Percentiles rank a stretch among this genome's conserved stretches.
These are phyloP conservation scores for Chalciporus pseudorubinellus DNA, from an alignment of 768 basidiomycete species.

Conservation along the genomic window DNA sequence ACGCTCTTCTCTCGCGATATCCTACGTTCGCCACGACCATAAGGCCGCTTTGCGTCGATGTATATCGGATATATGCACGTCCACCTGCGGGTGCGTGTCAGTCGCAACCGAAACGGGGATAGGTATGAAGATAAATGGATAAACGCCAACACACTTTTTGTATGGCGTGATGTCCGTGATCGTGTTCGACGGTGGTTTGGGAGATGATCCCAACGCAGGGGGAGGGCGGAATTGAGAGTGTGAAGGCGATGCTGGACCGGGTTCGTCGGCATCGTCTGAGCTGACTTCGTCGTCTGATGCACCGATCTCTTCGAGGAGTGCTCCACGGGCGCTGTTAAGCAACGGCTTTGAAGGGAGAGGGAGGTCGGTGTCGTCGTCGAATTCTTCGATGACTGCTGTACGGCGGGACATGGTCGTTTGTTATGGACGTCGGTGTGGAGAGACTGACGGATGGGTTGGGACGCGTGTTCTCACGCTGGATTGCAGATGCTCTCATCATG, in stretches of 20 bases:
- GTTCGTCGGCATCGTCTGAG: constrained; percentile 29
- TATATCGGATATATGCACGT: constrained; percentile 96
- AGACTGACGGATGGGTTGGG: background rate
- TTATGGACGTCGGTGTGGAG: constrained; percentile 5
- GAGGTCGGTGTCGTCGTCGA: constrained; percentile 93
- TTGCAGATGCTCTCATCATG: constrained; percentile 12
- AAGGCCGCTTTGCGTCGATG: constrained; percentile 91
- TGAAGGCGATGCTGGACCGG: constrained; percentile 56
- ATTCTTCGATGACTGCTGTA: constrained; percentile 69
- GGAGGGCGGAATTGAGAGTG: constrained; percentile 24
- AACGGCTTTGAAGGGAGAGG: constrained; percentile 70
- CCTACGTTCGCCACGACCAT: constrained; percentile 78
- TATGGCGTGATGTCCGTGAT: constrained; percentile 79
- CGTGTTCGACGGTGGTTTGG: constrained; percentile 33
- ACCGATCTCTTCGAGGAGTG: constrained; percentile 73
- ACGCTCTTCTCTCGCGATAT: constrained; percentile 75
- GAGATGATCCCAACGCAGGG: constrained; percentile 16
- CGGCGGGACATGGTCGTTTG: constrained; percentile 61
- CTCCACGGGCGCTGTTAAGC: constrained; percentile 66
- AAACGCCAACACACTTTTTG: constrained; percentile 57
- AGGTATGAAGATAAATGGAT: background rate
- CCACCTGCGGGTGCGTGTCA: constrained; percentile 57
- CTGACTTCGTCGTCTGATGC: constrained; percentile 51
- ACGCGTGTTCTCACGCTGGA: constrained; percentile 27
- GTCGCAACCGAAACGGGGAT: background rate